phyloP scores from a whole-genome alignment of 306 rosid species.

The Begonia loranthoides region DNA sequence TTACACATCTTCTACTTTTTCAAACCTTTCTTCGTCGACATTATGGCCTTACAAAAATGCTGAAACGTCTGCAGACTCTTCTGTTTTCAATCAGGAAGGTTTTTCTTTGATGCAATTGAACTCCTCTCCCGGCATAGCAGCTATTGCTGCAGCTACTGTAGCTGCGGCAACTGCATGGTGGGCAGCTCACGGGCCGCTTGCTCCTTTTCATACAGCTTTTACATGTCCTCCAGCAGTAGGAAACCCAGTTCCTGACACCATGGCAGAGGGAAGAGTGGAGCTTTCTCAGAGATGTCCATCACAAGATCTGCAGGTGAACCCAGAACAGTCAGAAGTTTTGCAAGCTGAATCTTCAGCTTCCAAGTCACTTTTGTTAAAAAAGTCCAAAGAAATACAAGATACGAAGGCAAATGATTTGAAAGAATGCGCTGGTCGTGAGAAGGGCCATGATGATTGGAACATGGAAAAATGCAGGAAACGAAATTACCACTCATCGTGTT shows the following conservation, averaged over 20 bases:
- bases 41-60: constrained; percentile 42
- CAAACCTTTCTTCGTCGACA: constrained; percentile 53
- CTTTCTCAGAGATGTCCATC: constrained; percentile 24
- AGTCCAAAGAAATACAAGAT: constrained; percentile 47
- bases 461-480: constrained; percentile 34
- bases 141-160: constrained; percentile 85
- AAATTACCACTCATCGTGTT: constrained; percentile 38
- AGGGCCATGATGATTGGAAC: constrained; percentile 3
- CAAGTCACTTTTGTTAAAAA: constrained; percentile 33
- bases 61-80: constrained; percentile 22
- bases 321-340: not conserved
- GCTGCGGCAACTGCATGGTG: constrained; percentile 99
- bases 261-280: constrained; percentile 21
- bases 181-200: constrained; percentile 82
- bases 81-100: constrained; percentile 32
- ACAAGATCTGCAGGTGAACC: not conserved
- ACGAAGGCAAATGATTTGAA: not conserved
- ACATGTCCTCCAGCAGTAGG: not conserved
- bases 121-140: constrained; percentile 57
- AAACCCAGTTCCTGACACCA: not conserved
- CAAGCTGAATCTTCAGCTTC: constrained; percentile 42
- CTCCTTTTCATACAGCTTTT: constrained; percentile 35
- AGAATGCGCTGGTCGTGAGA: not conserved
- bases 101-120: constrained; percentile 43
- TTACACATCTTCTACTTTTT: constrained; percentile 57